Conservation (phyloP, 2,329 filamentous ascomycete species). For the Penicillium corylophilum region DNA sequence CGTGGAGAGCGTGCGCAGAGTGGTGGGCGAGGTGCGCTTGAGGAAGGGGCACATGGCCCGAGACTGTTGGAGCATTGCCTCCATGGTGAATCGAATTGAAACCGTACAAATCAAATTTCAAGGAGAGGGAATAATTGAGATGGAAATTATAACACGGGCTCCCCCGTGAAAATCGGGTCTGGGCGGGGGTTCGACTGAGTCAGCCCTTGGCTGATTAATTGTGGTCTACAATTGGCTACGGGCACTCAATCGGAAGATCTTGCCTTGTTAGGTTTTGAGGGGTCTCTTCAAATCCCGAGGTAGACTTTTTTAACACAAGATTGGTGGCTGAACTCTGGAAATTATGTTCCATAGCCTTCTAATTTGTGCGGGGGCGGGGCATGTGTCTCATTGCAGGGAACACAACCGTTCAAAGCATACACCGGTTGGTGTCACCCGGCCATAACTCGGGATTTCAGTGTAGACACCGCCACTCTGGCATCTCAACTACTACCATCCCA, state of each 20-base stretch:
- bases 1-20: conserved; percentile 81
- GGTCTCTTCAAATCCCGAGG: neutral
- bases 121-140: neutral
- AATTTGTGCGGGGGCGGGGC: neutral
- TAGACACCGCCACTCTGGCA: neutral
- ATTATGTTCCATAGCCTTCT: neutral
- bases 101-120: neutral
- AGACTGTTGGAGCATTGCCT: conserved; percentile 90
- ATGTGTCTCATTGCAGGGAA: neutral
- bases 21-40: conserved; percentile 88
- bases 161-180: conserved; percentile 6
- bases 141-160: neutral
- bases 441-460: neutral
- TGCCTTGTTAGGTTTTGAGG: neutral
- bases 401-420: neutral
- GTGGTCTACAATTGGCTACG: neutral
- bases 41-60: conserved; percentile 97
- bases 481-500: too few relatives aligned
- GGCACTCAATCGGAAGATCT: neutral
- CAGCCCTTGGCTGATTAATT: conserved; percentile 3
- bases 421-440: neutral
- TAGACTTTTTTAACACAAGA: neutral
- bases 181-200: neutral
- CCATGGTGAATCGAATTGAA: conserved; percentile 59
- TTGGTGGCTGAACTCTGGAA: neutral